Percentiles rank a stretch among this genome's conserved stretches.
phyloP scores from a whole-genome alignment of 768 basidiomycete species.

The Hericium alpestre region DNA sequence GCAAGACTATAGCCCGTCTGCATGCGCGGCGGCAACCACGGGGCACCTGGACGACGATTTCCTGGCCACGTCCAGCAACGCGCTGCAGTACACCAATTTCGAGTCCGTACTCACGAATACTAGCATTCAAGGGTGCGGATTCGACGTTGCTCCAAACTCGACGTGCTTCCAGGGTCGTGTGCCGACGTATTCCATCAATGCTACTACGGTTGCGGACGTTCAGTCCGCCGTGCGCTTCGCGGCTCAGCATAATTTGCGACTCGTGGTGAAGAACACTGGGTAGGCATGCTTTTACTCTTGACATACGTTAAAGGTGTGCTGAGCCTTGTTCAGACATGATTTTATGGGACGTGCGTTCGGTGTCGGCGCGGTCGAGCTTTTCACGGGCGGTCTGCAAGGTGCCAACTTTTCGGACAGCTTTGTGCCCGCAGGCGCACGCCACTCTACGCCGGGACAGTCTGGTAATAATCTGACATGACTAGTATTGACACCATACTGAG shows the following conservation, averaged over 20 bases:
- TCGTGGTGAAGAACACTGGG: conserved; percentile 24
- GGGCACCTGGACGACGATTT: not conserved
- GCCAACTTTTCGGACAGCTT: not conserved
- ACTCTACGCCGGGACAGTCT: not conserved
- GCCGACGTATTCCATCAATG: not conserved
- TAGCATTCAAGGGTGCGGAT: not conserved
- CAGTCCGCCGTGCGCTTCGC: conserved; percentile 32
- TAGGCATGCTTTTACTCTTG: not conserved
- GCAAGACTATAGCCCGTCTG: not conserved
- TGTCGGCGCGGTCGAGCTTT: not conserved
- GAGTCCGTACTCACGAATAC: not conserved
- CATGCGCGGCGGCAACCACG: not conserved
- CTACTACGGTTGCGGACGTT: conserved; percentile 8
- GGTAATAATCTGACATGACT: not conserved
- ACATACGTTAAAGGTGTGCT: not conserved
- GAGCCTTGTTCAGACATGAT: not conserved
- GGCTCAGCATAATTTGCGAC: conserved; percentile 22
- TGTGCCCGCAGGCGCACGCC: conserved; percentile 15
- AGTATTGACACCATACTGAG: too few relatives aligned
- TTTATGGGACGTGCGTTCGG: not conserved
- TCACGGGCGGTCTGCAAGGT: not conserved
- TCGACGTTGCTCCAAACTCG: not conserved
- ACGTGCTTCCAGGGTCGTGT: not conserved
- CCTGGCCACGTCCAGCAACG: not conserved
- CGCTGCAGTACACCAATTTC: not conserved